Conservation (phyloP, 805 yeast genomes). For the Peterozyma toletana region DNA sequence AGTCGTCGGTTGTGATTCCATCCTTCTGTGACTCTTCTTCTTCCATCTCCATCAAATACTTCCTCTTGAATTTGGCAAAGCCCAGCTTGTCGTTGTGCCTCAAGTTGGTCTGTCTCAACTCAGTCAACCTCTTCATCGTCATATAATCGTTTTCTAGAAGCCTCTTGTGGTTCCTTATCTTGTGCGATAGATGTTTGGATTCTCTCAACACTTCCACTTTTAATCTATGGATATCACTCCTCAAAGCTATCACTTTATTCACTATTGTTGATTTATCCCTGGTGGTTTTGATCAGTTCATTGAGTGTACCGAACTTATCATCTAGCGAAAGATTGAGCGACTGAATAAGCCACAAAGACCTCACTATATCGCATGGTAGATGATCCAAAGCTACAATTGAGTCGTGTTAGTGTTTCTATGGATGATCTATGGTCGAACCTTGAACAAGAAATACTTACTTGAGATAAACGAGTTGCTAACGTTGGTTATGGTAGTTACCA, state of each 20-base stretch:
- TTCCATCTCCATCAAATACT: slow-evolving; percentile 8
- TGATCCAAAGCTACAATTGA: slow-evolving; percentile 21
- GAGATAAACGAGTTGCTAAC: slow-evolving; percentile 27
- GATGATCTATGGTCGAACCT: background rate
- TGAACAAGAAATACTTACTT: slow-evolving; percentile 9
- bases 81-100: slow-evolving; percentile 14
- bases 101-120: slow-evolving; percentile 8
- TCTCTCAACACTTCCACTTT: slow-evolving; percentile 17
- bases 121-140: slow-evolving; percentile 14
- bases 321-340: slow-evolving; percentile 19
- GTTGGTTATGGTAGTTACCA: slow-evolving; percentile 19
- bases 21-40: background rate
- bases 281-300: background rate
- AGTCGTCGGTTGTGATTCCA: background rate
- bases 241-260: slow-evolving; percentile 10
- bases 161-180: slow-evolving; percentile 15
- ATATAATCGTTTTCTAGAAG: slow-evolving; percentile 17
- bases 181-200: slow-evolving; percentile 13
- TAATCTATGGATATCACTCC: background rate
- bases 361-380: slow-evolving; percentile 28
- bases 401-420: background rate
- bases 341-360: slow-evolving; percentile 29
- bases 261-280: slow-evolving; percentile 1
- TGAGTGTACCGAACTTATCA: slow-evolving; percentile 9
- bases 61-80: slow-evolving; percentile 16